These are phyloP conservation scores for Escovopsis weberi DNA, from an alignment of 2,329 filamentous ascomycete genomes.

Conservation along the genomic window DNA sequence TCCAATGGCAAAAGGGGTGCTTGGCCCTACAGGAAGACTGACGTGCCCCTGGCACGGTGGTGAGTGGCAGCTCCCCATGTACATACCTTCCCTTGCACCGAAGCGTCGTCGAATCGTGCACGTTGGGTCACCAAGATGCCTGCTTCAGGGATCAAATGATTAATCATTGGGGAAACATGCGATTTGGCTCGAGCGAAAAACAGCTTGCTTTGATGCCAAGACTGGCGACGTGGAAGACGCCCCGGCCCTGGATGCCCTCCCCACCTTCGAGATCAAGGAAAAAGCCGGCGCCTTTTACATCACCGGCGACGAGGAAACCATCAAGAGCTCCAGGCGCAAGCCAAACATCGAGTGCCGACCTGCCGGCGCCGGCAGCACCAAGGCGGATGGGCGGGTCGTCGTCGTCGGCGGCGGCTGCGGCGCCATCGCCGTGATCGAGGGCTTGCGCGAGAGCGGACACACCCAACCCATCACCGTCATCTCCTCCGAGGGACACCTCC, in stretches of 20 bases:
- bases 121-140: not conserved
- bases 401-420: slow-evolving; percentile 82
- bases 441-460: slow-evolving; percentile 69
- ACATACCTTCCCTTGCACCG: not conserved
- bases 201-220: slow-evolving; percentile 81
- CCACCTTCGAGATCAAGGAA: slow-evolving; percentile 67
- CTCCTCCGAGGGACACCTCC: slow-evolving; percentile 68
- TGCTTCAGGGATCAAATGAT: slow-evolving; percentile 2
- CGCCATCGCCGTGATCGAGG: slow-evolving; percentile 67
- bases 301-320: slow-evolving; percentile 59
- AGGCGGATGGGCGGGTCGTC: slow-evolving; percentile 39
- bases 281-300: slow-evolving; percentile 77
- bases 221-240: slow-evolving; percentile 94
- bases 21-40: slow-evolving; percentile 67
- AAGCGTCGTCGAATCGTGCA: not conserved
- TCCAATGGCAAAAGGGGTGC: slow-evolving; percentile 70
- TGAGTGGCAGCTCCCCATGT: slow-evolving; percentile 23
- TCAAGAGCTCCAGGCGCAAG: slow-evolving; percentile 62
- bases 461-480: slow-evolving; percentile 69
- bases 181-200: not conserved
- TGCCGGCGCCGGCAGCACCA: slow-evolving; percentile 34
- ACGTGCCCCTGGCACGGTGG: slow-evolving; percentile 97
- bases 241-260: slow-evolving; percentile 74
- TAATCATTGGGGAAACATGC: not conserved
- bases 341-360: slow-evolving; percentile 56